phyloP scores from a whole-genome alignment of 148 eudicot genomes.

The Euryodendron excelsum region DNA sequence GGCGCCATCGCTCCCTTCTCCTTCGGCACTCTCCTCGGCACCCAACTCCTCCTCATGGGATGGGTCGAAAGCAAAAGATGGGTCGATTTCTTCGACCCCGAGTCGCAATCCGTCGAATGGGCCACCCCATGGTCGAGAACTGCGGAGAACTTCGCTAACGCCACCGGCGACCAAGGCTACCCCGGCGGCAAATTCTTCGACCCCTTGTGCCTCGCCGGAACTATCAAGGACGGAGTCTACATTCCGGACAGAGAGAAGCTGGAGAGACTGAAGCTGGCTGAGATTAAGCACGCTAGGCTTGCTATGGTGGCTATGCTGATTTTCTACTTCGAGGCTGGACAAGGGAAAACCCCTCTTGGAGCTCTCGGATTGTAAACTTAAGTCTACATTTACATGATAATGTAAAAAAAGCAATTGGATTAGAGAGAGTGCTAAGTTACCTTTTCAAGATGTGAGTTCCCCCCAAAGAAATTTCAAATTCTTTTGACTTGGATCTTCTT shows the following conservation, averaged over 20 bases:
- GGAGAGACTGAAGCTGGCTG: conserved; percentile 88
- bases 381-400: conserved; percentile 1
- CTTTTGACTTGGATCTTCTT: too few relatives aligned
- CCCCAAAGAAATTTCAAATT: too few relatives aligned
- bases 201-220: conserved; percentile 73
- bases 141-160: conserved; percentile 76
- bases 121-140: conserved; percentile 97
- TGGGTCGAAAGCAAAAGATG: conserved; percentile 99
- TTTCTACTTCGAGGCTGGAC: conserved; percentile 96
- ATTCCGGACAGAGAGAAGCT: conserved; percentile 72
- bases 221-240: conserved; percentile 55
- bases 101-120: conserved; percentile 94
- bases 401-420: conserved; percentile 23
- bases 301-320: conserved; percentile 94
- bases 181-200: conserved; percentile 98
- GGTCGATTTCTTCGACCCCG: conserved; percentile 96
- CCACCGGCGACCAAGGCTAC: conserved; percentile 91
- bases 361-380: conserved; percentile 69
- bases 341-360: conserved; percentile 96
- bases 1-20: conserved; percentile 92
- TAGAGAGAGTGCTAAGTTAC: too few relatives aligned
- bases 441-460: too few relatives aligned
- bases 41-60: conserved; percentile 96
- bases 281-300: conserved; percentile 91
- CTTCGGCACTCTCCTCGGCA: conserved; percentile 74